Percentiles rank a stretch among this genome's conserved stretches.
Evolutionary conservation across 1,139 yeast genomes (phyloP).

Genomic region (Sugiyamaella novakii): DNA sequence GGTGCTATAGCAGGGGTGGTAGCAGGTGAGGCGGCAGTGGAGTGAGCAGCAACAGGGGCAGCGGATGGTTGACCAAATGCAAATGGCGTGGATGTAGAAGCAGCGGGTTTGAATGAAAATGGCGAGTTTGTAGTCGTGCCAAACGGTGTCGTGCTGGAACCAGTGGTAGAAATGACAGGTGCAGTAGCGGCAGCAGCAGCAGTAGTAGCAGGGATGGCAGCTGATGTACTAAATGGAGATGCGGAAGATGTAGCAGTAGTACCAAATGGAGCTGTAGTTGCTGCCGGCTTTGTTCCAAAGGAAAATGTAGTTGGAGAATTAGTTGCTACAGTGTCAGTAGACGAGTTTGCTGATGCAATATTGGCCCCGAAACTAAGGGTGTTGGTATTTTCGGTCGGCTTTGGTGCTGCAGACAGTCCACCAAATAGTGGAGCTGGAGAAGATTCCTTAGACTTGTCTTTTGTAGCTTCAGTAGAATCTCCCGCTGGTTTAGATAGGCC

Average conservation of each 20-base stretch:
- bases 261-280: neutral
- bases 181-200: neutral
- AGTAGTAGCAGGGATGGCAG: constrained; percentile 10
- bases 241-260: neutral
- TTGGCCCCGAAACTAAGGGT: constrained; percentile 1
- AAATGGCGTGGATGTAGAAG: constrained; percentile 13
- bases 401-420: constrained; percentile 1
- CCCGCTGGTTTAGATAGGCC: constrained; percentile 4
- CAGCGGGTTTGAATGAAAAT: neutral
- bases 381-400: neutral
- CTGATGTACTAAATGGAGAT: neutral
- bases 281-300: constrained; percentile 11
- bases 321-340: constrained; percentile 1
- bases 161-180: neutral
- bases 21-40: too few species aligned
- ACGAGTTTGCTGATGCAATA: neutral
- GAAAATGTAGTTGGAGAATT: constrained; percentile 11
- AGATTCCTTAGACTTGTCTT: neutral
- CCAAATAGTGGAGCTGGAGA: constrained; percentile 15
- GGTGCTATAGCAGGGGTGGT: neutral
- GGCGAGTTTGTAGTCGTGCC: neutral
- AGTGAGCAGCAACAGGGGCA: constrained; percentile 3
- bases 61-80: constrained; percentile 17
- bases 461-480: neutral
- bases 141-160: neutral